These are phyloP conservation scores for Zychaea mexicana DNA, from an alignment of 371 early-diverging fungal species.

Conservation along the genomic window DNA sequence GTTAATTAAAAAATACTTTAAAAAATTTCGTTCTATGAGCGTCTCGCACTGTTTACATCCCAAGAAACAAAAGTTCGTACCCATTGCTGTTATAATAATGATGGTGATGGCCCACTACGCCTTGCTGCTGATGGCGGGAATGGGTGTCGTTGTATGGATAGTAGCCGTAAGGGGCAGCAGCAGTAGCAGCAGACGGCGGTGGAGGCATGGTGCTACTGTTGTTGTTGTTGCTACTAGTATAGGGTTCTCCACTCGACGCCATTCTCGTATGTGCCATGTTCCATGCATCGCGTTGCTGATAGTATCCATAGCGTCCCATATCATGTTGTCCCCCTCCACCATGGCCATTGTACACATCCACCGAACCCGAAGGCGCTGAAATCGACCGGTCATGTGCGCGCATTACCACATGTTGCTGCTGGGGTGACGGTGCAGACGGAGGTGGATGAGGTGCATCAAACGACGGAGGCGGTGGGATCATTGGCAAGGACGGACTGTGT, in stretches of 20 bases:
- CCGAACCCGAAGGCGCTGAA: conserved; percentile 14
- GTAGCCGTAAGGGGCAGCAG: conserved; percentile 2
- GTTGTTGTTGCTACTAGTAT: no score
- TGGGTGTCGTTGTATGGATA: conserved; percentile 5
- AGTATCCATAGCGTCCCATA: conserved; percentile 9
- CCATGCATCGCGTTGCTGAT: conserved; percentile 4
- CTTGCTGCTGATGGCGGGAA: not conserved
- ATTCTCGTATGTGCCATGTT: conserved; percentile 4
- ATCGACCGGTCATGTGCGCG: conserved; percentile 13
- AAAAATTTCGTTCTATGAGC: not conserved
- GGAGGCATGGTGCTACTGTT: no score
- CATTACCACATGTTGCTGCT: conserved; percentile 4
- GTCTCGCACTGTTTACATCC: not conserved
- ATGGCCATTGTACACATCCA: conserved; percentile 3
- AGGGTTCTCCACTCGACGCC: conserved; percentile 8
- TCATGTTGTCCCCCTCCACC: not conserved
- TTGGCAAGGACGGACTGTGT: not conserved
- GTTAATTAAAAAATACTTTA: not conserved
- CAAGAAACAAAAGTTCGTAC: not conserved
- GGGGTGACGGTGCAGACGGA: not conserved
- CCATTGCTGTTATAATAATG: conserved; percentile 8
- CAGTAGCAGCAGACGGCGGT: not conserved
- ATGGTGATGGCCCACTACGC: not conserved
- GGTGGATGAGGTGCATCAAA: not conserved
- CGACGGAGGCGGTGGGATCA: not conserved